Percentiles rank a stretch among this genome's conserved stretches.
These are phyloP conservation scores for Agapanthus africanus DNA, from an alignment of 106 monocot species.

Conservation along the genomic window DNA sequence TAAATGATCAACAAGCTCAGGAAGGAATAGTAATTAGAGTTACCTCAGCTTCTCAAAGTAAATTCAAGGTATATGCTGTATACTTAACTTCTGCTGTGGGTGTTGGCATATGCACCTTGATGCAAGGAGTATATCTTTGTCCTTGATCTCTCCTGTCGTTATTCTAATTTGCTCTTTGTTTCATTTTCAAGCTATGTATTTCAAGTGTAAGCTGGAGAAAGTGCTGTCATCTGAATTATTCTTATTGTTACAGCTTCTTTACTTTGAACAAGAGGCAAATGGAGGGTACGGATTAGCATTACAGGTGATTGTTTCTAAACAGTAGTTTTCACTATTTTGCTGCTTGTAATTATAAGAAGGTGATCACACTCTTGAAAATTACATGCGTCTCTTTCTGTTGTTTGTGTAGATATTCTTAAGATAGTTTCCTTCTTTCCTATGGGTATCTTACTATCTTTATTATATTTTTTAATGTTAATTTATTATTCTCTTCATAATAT, in stretches of 20 bases:
- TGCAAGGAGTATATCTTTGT: background rate
- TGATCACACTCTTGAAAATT: background rate
- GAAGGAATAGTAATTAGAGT: conserved; percentile 81
- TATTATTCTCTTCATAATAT: too few relatives aligned
- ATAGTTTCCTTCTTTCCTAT: too few relatives aligned
- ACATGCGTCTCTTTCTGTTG: background rate
- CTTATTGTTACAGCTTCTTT: conserved; percentile 62
- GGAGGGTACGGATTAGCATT: conserved; percentile 91
- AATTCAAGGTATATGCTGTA: conserved; percentile 69
- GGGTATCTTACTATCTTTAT: too few relatives aligned
- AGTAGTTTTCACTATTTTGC: background rate
- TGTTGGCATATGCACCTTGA: background rate
- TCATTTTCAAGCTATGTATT: too few relatives aligned
- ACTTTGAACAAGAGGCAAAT: conserved; percentile 89
- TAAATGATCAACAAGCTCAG: conserved; percentile 85
- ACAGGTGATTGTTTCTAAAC: conserved; percentile 38
- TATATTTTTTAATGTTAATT: too few relatives aligned
- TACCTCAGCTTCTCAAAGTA: conserved; percentile 86
- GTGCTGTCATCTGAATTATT: background rate
- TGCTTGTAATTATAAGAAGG: background rate
- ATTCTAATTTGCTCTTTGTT: too few relatives aligned
- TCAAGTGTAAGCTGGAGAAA: background rate
- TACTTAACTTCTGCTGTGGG: background rate
- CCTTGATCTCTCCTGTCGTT: background rate
- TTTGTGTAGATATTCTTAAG: background rate